Evolutionary conservation across 176 grass and related monocot genomes (phyloP).

Genomic region (Microstegium vimineum): DNA sequence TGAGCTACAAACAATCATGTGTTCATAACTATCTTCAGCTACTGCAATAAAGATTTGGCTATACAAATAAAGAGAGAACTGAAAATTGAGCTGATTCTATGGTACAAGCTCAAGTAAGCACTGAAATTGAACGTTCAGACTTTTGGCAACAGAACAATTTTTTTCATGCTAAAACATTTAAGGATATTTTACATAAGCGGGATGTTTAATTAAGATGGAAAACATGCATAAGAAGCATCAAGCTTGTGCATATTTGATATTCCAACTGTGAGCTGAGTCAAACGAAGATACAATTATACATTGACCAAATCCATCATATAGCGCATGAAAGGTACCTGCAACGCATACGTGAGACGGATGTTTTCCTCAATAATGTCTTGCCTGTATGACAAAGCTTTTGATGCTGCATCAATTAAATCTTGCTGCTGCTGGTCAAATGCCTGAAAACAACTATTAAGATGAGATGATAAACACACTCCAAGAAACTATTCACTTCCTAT

Average conservation of each 20-base stretch:
- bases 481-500: not conserved
- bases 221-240: slow-evolving; percentile 20
- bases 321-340: slow-evolving; percentile 58
- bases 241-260: not conserved
- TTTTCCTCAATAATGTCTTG: slow-evolving; percentile 98
- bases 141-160: not conserved
- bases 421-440: slow-evolving; percentile 92
- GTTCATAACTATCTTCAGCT: not conserved
- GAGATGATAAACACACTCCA: not conserved
- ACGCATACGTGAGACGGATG: slow-evolving; percentile 65
- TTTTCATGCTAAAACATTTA: not conserved
- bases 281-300: not conserved
- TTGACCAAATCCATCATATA: not conserved
- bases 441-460: slow-evolving; percentile 36
- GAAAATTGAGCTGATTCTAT: not conserved
- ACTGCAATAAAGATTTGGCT: not conserved
- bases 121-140: not conserved
- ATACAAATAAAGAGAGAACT: not conserved
- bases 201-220: not conserved
- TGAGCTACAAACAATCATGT: not conserved
- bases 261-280: not conserved
- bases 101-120: slow-evolving; percentile 12
- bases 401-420: slow-evolving; percentile 83
- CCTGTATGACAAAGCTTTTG: slow-evolving; percentile 92
- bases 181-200: not conserved